A percentile compares a stretch with the other conserved stretches of the same genome.
These are phyloP conservation scores for Cytospora piceae DNA, from an alignment of 2,329 filamentous ascomycete species.

Conservation along the genomic window DNA sequence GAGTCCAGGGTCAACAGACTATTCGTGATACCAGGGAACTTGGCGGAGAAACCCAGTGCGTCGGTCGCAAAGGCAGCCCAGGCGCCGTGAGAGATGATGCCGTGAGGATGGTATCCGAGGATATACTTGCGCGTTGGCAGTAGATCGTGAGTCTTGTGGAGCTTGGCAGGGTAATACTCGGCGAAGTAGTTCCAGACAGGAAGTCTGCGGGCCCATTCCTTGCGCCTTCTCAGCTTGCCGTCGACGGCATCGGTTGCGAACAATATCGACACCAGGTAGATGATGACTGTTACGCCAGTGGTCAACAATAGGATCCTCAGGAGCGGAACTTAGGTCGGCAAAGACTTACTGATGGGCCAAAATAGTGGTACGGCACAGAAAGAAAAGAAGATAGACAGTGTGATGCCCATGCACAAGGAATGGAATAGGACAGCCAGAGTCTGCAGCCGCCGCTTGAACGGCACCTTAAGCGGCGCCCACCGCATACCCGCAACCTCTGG, in stretches of 20 bases:
- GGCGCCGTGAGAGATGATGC: constrained; percentile 96
- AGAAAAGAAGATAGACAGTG: constrained; percentile 84
- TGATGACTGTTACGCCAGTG: constrained; percentile 45
- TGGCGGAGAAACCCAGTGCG: constrained; percentile 79
- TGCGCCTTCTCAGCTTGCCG: constrained; percentile 75
- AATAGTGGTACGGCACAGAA: constrained; percentile 88
- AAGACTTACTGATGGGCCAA: constrained; percentile 67
- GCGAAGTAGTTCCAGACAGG: constrained; percentile 88
- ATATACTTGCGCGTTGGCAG: constrained; percentile 88
- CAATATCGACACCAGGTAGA: constrained; percentile 83
- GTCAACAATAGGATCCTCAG: neutral
- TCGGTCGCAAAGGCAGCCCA: constrained; percentile 92
- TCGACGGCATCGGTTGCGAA: constrained; percentile 78
- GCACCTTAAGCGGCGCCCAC: constrained; percentile 81
- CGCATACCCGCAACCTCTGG: constrained; percentile 60
- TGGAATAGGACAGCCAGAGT: constrained; percentile 79
- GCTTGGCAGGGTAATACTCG: constrained; percentile 85
- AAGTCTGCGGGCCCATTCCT: constrained; percentile 71
- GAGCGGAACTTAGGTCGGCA: too few relatives aligned
- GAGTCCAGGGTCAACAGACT: constrained; percentile 90
- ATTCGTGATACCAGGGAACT: constrained; percentile 96
- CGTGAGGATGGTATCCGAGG: constrained; percentile 95
- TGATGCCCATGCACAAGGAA: constrained; percentile 70
- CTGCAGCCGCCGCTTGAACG: constrained; percentile 71
- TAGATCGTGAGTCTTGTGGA: constrained; percentile 83